Evolutionary conservation across 2,329 filamentous ascomycete genomes (phyloP), one percentile per base, ranked within the genome.

Genomic region (Dactylellina drechsleri): DNA sequence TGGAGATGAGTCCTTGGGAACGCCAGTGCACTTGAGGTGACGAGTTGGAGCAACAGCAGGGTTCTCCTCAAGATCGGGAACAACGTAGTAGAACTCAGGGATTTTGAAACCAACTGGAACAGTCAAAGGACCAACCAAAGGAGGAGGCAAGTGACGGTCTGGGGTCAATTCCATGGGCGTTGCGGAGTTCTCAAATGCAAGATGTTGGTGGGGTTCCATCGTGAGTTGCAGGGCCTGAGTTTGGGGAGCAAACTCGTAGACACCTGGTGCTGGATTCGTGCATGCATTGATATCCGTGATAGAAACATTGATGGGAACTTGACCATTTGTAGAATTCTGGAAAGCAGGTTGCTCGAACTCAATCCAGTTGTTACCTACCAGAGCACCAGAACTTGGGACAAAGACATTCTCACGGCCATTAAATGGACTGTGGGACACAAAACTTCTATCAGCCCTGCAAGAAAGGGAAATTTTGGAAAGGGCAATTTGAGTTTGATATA

Each of bases 381-480:
- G 5, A 18, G 43, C 43, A 18, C 49, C 26, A 57, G 40, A 57
- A 5, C 43, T 36, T 1, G 66, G 66, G 18, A 70, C 31, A 15
- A 70, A 70, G 13, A 50, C 50, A 28, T 45, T 57, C 13, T 70
- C 66, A 41, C 50, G 36, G 8, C 66, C 66, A 10, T 49, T 56
- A 18, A 70, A 70, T 7, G 31, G 31, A 36, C 31, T 36, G 6
- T 36, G 31, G 31, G 31, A 10, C 6, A 7, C 5, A 10, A 36
- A 7, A 5, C 31, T 8, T 36, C 31, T 7, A 36, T 36, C 31
- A 36, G 31, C 31, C 6, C 31, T 36, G 31, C 31, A 36, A 36
- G 31, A 10, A 5, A 8, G 31, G 6, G 31, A 36, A 36, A 5
- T 7, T 36, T 36, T 36, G 6, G 6, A 10, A 36, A 36, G 10